phyloP scores from a whole-genome alignment of 2,329 filamentous ascomycete genomes.

The Exophiala aquamarina region DNA sequence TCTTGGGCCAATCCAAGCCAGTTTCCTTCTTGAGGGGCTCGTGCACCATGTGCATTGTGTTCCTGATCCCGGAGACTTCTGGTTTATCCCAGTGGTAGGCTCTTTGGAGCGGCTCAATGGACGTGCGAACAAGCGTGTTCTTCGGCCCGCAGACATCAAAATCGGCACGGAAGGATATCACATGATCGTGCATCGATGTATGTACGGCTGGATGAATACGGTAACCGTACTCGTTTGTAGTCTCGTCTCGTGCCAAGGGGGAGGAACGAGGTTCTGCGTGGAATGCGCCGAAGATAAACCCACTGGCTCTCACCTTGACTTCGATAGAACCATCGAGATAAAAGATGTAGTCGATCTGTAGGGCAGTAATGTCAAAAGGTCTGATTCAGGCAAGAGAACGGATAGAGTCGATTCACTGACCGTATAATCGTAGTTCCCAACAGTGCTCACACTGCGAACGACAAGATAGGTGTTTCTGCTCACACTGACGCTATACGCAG shows the following conservation, averaged over 20 bases:
- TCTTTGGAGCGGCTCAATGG: conserved; percentile 10
- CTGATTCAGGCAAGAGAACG: neutral
- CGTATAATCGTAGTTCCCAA: conserved; percentile 57
- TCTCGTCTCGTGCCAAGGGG: conserved; percentile 18
- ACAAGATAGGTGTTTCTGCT: conserved; percentile 40
- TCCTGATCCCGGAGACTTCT: conserved; percentile 9
- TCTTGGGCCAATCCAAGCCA: conserved; percentile 37
- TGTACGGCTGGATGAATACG: conserved; percentile 35
- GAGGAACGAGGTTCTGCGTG: conserved; percentile 15
- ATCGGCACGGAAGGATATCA: conserved; percentile 39
- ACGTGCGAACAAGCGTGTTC: conserved; percentile 31
- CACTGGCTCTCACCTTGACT: conserved; percentile 49
- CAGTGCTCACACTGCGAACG: conserved; percentile 49
- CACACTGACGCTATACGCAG: conserved; percentile 30
- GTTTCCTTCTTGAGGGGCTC: conserved; percentile 22
- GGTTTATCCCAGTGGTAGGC: conserved; percentile 17
- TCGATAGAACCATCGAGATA: conserved; percentile 53
- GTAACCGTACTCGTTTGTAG: conserved; percentile 36
- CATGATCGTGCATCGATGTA: conserved; percentile 39
- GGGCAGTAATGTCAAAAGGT: neutral
- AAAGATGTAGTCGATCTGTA: conserved; percentile 50
- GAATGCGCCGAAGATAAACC: conserved; percentile 32
- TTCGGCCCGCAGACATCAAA: conserved; percentile 34
- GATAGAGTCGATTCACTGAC: conserved; percentile 6
- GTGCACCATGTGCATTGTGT: conserved; percentile 23